phyloP scores from a whole-genome alignment of 2,329 filamentous ascomycete species.

The Sporothrix schenckii region DNA sequence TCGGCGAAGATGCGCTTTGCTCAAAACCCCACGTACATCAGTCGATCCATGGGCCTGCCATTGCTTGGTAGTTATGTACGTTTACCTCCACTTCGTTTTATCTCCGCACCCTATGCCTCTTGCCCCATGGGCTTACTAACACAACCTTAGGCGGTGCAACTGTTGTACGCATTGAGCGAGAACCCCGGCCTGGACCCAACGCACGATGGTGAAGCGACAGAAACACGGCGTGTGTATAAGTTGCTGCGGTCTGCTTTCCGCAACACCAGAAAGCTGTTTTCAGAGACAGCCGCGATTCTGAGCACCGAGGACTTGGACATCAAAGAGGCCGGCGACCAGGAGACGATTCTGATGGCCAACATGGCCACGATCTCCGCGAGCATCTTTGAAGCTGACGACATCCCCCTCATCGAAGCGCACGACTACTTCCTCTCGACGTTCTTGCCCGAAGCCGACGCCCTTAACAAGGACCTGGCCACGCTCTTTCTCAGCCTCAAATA shows the following conservation, averaged over 20 bases:
- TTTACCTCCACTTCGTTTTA: background rate
- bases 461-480: slow-evolving; percentile 49
- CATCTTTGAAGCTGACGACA: slow-evolving; percentile 46
- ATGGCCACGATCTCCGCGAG: slow-evolving; percentile 52
- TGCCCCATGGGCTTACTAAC: background rate
- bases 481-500: slow-evolving; percentile 54
- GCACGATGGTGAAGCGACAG: slow-evolving; percentile 39
- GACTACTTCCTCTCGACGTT: slow-evolving; percentile 53
- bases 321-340: slow-evolving; percentile 45
- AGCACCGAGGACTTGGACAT: slow-evolving; percentile 47
- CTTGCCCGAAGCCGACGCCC: slow-evolving; percentile 45
- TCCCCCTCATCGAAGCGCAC: slow-evolving; percentile 49
- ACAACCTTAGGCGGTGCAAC: slow-evolving; percentile 43
- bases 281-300: slow-evolving; percentile 41
- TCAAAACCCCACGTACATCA: slow-evolving; percentile 43
- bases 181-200: slow-evolving; percentile 42
- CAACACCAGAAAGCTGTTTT: slow-evolving; percentile 44
- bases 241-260: slow-evolving; percentile 43
- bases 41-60: slow-evolving; percentile 45
- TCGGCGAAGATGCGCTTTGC: slow-evolving; percentile 44
- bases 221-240: slow-evolving; percentile 44
- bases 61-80: slow-evolving; percentile 43
- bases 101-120: background rate
- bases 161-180: slow-evolving; percentile 45
- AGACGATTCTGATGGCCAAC: slow-evolving; percentile 53